These are phyloP conservation scores for Fusarium pseudoanthophilum DNA, from an alignment of 2,329 filamentous ascomycete species.

Conservation along the genomic window DNA sequence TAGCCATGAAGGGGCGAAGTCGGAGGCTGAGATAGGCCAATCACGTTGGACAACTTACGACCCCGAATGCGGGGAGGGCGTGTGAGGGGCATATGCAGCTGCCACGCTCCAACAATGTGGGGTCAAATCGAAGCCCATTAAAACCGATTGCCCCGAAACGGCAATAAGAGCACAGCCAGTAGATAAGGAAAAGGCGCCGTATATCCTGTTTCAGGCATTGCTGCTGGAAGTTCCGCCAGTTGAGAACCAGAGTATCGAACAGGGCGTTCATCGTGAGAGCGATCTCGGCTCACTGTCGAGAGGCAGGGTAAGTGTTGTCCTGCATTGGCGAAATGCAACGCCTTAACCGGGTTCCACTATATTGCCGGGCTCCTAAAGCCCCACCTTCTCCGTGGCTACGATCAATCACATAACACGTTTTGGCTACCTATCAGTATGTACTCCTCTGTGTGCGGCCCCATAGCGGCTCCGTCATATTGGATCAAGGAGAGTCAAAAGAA, in stretches of 20 bases:
- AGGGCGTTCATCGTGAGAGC: neutral
- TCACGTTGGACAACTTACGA: conserved; percentile 10
- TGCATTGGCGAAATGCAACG: conserved; percentile 22
- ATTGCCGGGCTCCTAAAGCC: conserved; percentile 1
- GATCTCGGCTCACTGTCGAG: conserved; percentile 12
- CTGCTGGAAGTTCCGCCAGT: neutral
- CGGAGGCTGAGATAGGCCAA: conserved; percentile 23
- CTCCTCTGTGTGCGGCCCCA: conserved; percentile 24
- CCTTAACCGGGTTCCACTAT: conserved; percentile 10
- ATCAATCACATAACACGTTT: conserved; percentile 44
- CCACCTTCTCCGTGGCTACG: conserved; percentile 25
- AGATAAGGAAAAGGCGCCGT: neutral
- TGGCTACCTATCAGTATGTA: conserved; percentile 7
- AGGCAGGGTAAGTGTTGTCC: conserved; percentile 6
- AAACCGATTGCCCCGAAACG: neutral
- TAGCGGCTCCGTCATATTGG: conserved; percentile 24
- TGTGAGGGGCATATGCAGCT: conserved; percentile 37
- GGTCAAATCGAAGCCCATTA: neutral
- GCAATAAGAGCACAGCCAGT: neutral
- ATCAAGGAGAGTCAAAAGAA: neutral
- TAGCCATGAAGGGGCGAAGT: conserved; percentile 13
- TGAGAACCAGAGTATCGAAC: neutral
- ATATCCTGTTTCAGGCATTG: neutral
- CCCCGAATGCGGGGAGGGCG: conserved; percentile 44
- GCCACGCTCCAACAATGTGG: conserved; percentile 8